Base-by-base conservation (phyloP, 164 flowering plant species). In the Piper betle region DNA sequence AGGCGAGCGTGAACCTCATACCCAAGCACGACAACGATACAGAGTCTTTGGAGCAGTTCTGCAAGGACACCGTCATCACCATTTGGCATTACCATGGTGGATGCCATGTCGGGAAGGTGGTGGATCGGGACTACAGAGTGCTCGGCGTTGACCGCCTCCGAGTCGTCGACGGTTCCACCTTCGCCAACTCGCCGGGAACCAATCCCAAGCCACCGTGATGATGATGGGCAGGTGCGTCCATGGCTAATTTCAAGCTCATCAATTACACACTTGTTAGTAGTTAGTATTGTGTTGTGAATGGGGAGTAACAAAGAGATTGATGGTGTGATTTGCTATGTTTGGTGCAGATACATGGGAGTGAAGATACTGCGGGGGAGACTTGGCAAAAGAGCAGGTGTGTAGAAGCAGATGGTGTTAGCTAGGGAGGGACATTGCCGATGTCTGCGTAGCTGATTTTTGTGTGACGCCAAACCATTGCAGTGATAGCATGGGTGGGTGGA, bases 31-130 rank as follows among this genome's bases (percentile, higher is more conserved):
- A 80, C 42, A 84, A 91, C 41, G 86, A 82, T 71, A 78, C 91
- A 2, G 67, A 70, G 60, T 81, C 84, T 2, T 25, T 91, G 6
- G 81, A 81, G 74, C 97, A 87, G 77, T 89, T 82, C 66, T 89
- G 97, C 70, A 82, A 62, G 65, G 97, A 90, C 80, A 85, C 97
- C 6, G 88, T 90, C 40, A 70, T 84, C 74, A 85, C 94, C 37
- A 85, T 90, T 25, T 90, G 97, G 97, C 97, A 90, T 58, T 90
- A 87, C 68, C 97, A 90, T 68, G 94, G 97, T 8, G 97, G 97
- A 2, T 82, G 88, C 65, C 86, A 80, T 43, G 81, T 84, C 2
- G 85, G 86, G 48, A 74, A 75, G 74, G 97, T 90, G 58, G 87
- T 90, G 43, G 73, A 71, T 66, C 37, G 46, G 6, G 64, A 78